Base-by-base conservation (phyloP, 192 early-diverging fungal species). In the Coemansia javaensis region DNA sequence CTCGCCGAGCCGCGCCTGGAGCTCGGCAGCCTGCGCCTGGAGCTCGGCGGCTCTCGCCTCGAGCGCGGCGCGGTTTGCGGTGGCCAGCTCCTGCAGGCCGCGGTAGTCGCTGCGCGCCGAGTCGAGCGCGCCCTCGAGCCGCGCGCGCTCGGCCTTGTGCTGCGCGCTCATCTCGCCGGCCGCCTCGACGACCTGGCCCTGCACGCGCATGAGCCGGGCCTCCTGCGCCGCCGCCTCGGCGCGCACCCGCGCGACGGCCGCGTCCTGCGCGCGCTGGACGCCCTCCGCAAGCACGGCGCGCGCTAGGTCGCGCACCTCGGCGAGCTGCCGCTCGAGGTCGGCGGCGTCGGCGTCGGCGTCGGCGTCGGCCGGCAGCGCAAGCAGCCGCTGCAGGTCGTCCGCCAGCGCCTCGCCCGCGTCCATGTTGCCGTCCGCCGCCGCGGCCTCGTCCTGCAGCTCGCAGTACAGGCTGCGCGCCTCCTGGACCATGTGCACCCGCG, bases 121-220 rank as follows among this genome's bases (percentile, higher is more conserved):
- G 12, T 27, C 39, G 13, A 65, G 47, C n/a, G 35, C 50, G 17
- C 21, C 24, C 28, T 61, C 53, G 25, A 60, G 48, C 36, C 25
- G 22, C 13, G 58, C 53, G 13, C 44, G 45, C 14, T 57, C 58
- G 12, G 24, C 37, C 62, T 61, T 65, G 53, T 54, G 46, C 44
- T 50, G 40, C 13, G 44, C 30, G 36, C 69, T 65, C 53, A 73
- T 65, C 9, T 61, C 57, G 27, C 53, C 44, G 5, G 44, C 62
- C 7, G 62, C 40, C 53, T 57, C 69, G 25, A 73, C 69, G 13
- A 73, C 56, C 44, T 73, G 47, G 17, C 62, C 69, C 32, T 73
- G 69, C 45, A 54, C 32, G 5, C 43, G 56, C 62, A 61, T 65
- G 11, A 44, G 37, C 53, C 35, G 13, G 35, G 61, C 41, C 62